These are phyloP conservation scores for Alternaria brassicicola DNA, from an alignment of 2,329 filamentous ascomycete species.

Conservation along the genomic window DNA sequence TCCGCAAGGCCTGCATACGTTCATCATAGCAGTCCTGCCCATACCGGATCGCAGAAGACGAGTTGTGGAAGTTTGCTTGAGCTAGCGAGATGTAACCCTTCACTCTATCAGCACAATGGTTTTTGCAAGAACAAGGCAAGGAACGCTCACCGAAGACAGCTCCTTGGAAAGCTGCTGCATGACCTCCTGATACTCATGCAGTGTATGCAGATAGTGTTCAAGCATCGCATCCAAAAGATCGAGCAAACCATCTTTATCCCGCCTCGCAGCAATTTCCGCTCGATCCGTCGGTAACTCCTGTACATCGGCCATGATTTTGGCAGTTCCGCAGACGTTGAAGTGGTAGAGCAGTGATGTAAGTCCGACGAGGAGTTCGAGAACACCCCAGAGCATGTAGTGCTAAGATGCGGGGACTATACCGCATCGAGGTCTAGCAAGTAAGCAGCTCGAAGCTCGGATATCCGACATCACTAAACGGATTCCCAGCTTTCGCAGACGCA, in stretches of 20 bases:
- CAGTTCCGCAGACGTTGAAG: not conserved
- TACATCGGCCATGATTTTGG: slow-evolving; percentile 18
- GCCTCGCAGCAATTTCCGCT: not conserved
- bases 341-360: not conserved
- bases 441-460: slow-evolving; percentile 10
- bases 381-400: not conserved
- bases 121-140: not conserved
- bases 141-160: slow-evolving; percentile 59
- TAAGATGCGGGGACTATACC: slow-evolving; percentile 24
- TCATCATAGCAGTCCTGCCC: slow-evolving; percentile 75
- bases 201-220: slow-evolving; percentile 67
- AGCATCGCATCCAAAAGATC: slow-evolving; percentile 66
- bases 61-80: slow-evolving; percentile 76
- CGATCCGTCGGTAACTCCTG: not conserved
- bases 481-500: slow-evolving; percentile 7
- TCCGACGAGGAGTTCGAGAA: not conserved
- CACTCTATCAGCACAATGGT: not conserved
- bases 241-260: slow-evolving; percentile 40
- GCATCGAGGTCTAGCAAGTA: slow-evolving; percentile 16
- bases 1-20: slow-evolving; percentile 68
- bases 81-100: slow-evolving; percentile 63
- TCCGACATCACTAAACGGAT: slow-evolving; percentile 19
- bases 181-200: slow-evolving; percentile 70
- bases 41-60: slow-evolving; percentile 67
- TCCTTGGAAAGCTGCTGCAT: slow-evolving; percentile 60